Percentiles rank a stretch among this genome's conserved stretches.
Evolutionary conservation across 1,284 basidiomycete species (phyloP).

Genomic region (Calocybe gambosa): DNA sequence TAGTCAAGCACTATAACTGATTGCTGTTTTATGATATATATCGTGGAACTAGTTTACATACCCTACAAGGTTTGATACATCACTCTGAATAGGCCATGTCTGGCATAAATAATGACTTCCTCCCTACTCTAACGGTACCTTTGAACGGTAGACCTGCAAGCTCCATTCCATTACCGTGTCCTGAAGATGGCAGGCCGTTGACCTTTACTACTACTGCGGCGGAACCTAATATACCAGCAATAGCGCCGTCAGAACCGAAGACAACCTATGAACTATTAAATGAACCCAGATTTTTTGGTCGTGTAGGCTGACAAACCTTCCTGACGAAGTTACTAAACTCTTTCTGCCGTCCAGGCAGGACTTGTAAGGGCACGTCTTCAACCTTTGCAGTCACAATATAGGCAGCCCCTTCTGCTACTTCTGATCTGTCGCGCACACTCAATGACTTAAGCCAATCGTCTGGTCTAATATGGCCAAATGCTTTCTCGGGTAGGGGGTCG

Average conservation of each 20-base stretch:
- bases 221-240: conserved; percentile 63
- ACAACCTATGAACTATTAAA: conserved; percentile 46
- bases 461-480: conserved; percentile 68
- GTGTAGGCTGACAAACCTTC: conserved; percentile 44
- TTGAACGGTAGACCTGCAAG: conserved; percentile 59
- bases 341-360: conserved; percentile 66
- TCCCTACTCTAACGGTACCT: conserved; percentile 60
- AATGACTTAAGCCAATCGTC: conserved; percentile 58
- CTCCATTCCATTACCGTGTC: conserved; percentile 42
- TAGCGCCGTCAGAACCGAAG: conserved; percentile 56
- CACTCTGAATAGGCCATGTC: not conserved
- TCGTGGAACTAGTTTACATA: not conserved
- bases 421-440: conserved; percentile 36
- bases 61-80: not conserved
- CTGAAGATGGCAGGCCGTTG: conserved; percentile 51
- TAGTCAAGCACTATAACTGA: conserved; percentile 20
- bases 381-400: conserved; percentile 58
- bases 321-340: conserved; percentile 68
- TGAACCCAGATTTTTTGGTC: not conserved
- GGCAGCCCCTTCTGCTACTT: conserved; percentile 43
- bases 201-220: conserved; percentile 57
- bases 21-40: not conserved
- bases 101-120: conserved; percentile 31
- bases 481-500: conserved; percentile 56
- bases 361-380: conserved; percentile 64